Evolutionary conservation across 306 rosid genomes (phyloP).

Genomic region (Leucaena leucocephala): DNA sequence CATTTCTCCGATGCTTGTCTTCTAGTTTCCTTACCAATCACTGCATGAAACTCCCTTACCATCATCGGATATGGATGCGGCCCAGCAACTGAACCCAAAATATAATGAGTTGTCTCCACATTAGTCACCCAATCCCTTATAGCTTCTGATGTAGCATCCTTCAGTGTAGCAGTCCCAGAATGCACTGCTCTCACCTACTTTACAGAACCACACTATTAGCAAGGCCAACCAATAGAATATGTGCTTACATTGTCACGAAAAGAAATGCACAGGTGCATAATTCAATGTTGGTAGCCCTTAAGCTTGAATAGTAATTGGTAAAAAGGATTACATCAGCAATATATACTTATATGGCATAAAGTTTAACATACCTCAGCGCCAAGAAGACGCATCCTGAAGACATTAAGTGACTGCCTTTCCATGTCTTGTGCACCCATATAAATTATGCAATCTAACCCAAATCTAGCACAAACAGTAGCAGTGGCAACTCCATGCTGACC

Average conservation of each 20-base stretch:
- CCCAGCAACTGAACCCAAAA: constrained; percentile 92
- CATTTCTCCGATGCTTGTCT: constrained; percentile 88
- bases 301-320: neutral
- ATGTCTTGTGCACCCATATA: constrained; percentile 97
- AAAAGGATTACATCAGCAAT: neutral
- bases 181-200: constrained; percentile 81
- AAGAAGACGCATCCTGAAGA: constrained; percentile 86
- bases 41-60: constrained; percentile 94
- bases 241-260: neutral
- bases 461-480: constrained; percentile 89
- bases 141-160: constrained; percentile 96
- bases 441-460: constrained; percentile 77
- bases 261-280: too few relatives aligned
- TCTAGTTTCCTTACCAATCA: constrained; percentile 94
- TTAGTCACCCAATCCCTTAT: constrained; percentile 98
- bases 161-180: constrained; percentile 90
- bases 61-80: constrained; percentile 98
- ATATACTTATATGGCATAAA: constrained; percentile 9
- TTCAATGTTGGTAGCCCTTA: neutral
- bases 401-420: constrained; percentile 94
- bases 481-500: constrained; percentile 99
- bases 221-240: constrained; percentile 8
- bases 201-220: constrained; percentile 6
- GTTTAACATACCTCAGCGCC: constrained; percentile 81
- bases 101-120: constrained; percentile 94